Conservation (phyloP, 768 basidiomycete genomes). For the Mrakia gelida region DNA sequence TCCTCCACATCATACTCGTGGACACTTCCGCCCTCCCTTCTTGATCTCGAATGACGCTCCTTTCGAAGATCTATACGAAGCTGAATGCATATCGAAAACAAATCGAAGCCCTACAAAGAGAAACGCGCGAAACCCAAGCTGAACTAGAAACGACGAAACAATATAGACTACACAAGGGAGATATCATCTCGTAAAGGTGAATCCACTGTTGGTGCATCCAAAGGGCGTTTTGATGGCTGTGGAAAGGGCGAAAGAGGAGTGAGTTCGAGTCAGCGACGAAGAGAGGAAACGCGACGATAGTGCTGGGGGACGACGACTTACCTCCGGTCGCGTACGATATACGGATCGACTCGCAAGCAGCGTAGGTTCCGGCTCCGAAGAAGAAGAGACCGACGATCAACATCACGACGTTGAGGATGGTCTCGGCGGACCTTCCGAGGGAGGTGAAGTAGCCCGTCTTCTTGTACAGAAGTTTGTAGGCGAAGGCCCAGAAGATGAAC, state of each 20-base stretch:
- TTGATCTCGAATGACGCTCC: too few species aligned
- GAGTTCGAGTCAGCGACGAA: not conserved
- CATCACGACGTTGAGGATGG: conserved; percentile 31
- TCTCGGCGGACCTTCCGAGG: conserved; percentile 23
- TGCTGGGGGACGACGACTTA: too few species aligned
- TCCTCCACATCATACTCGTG: too few species aligned
- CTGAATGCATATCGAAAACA: too few species aligned
- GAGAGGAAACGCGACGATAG: not conserved
- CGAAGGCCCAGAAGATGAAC: conserved; percentile 35
- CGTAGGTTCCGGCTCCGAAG: conserved; percentile 34
- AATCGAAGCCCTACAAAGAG: too few species aligned
- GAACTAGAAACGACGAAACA: too few species aligned
- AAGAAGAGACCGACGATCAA: conserved; percentile 3
- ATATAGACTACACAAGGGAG: too few species aligned
- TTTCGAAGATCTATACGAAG: too few species aligned
- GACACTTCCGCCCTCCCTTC: too few species aligned
- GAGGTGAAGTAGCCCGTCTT: conserved; percentile 27
- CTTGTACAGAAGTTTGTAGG: conserved; percentile 31
- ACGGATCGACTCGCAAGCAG: conserved; percentile 34
- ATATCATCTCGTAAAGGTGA: not conserved
- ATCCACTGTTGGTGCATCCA: conserved; percentile 34
- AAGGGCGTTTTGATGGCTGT: conserved; percentile 35
- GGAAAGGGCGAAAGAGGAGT: not conserved
- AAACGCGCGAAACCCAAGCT: too few species aligned
- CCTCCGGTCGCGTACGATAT: conserved; percentile 33